phyloP scores from a whole-genome alignment of 768 basidiomycete genomes.

The Leucocoprinus sp. region DNA sequence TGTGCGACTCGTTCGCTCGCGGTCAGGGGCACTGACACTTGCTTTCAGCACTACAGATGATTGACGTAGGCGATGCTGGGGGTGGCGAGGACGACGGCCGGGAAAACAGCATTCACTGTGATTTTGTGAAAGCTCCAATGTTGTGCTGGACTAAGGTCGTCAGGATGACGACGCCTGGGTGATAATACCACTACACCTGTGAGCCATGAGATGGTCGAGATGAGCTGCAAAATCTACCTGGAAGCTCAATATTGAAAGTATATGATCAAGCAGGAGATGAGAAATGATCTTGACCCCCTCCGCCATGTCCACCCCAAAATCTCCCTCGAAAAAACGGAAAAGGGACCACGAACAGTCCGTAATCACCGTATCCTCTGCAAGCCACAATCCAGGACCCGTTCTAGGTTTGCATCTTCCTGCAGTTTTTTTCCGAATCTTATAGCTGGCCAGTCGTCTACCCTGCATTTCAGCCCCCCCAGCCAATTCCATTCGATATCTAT shows the following conservation, averaged over 20 bases:
- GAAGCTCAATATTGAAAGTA: neutral
- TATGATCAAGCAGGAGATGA: constrained; percentile 3
- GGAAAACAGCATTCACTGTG: constrained; percentile 6
- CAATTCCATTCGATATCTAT: constrained; percentile 59
- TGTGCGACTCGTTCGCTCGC: neutral
- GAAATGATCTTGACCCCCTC: constrained; percentile 7
- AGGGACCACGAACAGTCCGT: constrained; percentile 22
- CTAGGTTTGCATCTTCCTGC: constrained; percentile 24
- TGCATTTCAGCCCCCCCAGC: constrained; percentile 45
- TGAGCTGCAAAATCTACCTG: neutral
- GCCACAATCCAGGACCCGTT: constrained; percentile 26
- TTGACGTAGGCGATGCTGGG: neutral
- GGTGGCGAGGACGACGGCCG: neutral
- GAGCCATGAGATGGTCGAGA: neutral
- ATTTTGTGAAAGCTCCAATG: neutral
- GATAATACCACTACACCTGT: neutral
- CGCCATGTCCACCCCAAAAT: constrained; percentile 27
- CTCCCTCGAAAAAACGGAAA: constrained; percentile 36
- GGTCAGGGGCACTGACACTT: neutral
- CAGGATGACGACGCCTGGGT: neutral
- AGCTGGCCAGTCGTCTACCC: constrained; percentile 41
- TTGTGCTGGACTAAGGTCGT: constrained; percentile 1
- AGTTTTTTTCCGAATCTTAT: constrained; percentile 2
- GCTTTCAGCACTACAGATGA: constrained; percentile 1
- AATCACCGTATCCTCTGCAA: constrained; percentile 22